phyloP scores from a whole-genome alignment of 2,329 filamentous ascomycete genomes.

The Ambrosiella cleistominuta region DNA sequence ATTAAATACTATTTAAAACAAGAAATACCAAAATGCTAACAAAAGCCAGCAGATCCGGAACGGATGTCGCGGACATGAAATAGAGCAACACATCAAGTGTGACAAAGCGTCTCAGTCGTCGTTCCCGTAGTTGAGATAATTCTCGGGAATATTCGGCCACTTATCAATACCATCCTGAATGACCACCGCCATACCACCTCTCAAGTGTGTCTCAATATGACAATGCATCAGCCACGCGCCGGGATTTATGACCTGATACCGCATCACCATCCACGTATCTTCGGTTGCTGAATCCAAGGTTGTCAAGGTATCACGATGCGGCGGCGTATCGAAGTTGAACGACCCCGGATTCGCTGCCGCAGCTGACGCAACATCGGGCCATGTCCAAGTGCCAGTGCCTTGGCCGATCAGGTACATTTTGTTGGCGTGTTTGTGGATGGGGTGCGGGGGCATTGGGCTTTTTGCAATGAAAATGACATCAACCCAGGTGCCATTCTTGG shows the following conservation, averaged over 20 bases:
- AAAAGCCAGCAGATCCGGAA: not conserved
- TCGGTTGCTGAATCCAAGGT: constrained; percentile 9
- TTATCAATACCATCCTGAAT: constrained; percentile 30
- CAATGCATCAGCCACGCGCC: constrained; percentile 39
- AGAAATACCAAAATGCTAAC: not conserved
- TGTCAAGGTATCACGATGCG: constrained; percentile 28
- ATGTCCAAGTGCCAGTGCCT: constrained; percentile 33
- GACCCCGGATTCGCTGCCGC: constrained; percentile 25
- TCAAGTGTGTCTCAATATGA: constrained; percentile 35
- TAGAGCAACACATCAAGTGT: not conserved
- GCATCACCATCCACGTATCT: constrained; percentile 28
- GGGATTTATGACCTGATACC: constrained; percentile 35
- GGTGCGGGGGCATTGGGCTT: constrained; percentile 33
- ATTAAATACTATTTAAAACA: not conserved
- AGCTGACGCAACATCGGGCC: constrained; percentile 35
- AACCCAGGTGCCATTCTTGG: constrained; percentile 32
- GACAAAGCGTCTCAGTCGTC: not conserved
- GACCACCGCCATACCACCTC: constrained; percentile 36
- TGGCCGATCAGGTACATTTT: constrained; percentile 40
- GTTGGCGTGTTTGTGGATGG: constrained; percentile 47
- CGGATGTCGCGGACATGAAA: not conserved
- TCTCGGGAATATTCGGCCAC: constrained; percentile 25
- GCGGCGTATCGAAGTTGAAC: constrained; percentile 41
- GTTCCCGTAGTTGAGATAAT: constrained; percentile 18
- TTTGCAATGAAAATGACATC: constrained; percentile 34